Base-by-base conservation (phyloP, 441 rosid species). In the Hura crepitans region DNA sequence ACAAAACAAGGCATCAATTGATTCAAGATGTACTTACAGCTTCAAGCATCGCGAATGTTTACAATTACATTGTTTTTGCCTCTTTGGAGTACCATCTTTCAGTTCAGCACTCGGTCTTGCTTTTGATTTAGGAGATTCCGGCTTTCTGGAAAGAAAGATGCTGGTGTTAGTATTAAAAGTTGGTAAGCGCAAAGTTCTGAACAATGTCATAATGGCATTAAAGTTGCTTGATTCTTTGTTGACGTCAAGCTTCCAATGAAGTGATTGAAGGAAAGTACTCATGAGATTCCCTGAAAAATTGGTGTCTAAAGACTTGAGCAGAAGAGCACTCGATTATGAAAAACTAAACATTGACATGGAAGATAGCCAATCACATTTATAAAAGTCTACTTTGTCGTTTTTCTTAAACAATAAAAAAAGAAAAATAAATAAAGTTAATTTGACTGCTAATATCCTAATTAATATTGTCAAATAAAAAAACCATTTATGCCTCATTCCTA, bases 31-130 rank as follows among this genome's bases (percentile, higher is more conserved):
- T 58, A 81, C 97, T 80, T 81, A 96, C 99, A 96, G 79, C 80
- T 96, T 96, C 87, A 96, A 86, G 87, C 97, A 93, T 28, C 93
- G 94, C 2, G 98, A 96, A 79, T 96, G 98, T 81, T 91, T 90
- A 72, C 98, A 96, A 76, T 93, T 96, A 67, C 97, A 96, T 78
- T 93, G 98, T 69, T 93, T 96, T 75, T 87, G 95, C 88, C 89
- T 96, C 82, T 90, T 95, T 53, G 98, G 97, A 53, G 98, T 89
- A 55, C 92, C 89, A 67, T 96, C 99, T 85, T 95, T 93, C 49
- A 80, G 75, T 69, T 93, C 98, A 72, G 74, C 77, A 31, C 66
- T 80, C 25, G 91, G 71, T 78, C 93, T 86, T 60, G 90, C 69
- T 80, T 89, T 90, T 57, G 90, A 76, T 70, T 81, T 91, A 43